Base-by-base conservation (phyloP, 495 filamentous ascomycete species). In the Ramalina peruviana region DNA sequence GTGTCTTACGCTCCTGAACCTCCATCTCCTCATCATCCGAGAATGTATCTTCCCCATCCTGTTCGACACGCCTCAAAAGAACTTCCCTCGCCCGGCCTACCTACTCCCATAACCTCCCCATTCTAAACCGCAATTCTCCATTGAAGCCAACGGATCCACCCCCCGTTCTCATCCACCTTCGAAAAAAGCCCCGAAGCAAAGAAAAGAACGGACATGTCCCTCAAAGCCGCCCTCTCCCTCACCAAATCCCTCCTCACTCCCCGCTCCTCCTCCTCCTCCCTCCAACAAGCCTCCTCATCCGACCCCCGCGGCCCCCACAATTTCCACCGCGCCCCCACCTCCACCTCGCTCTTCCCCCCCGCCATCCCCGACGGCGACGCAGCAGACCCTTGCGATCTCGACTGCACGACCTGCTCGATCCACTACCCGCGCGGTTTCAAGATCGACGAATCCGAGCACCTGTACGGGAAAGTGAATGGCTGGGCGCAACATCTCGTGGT, bases 401-500 rank as follows among this genome's bases (percentile, higher is more conserved):
- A 97, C 66, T 98, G 92, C 67, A 78, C 76, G n/a, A 81, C 71
- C 44, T 97, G 92, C 66, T 76, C 76, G 0, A 72, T 90, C 36
- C 72, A 76, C 44, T 87, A 87, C 60, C 90, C 90, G 6, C 77
- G 81, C 50, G 78, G 76, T 51, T 85, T 80, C 62, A 74, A 74
- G 5, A 78, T 94, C 45, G 86, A 97, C 49, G 76, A 84, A 58
- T 67, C 73, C 20, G 85, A 92, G 51, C 70, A 83, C 59, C 66
- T 98, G 26, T 97, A 92, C 61, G 92, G 92, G 3, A 71, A 84
- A 41, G 77, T 97, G 36, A 88, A 92, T 54, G 86, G 82, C 10
- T 98, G 87, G 83, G 78, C 78, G 46, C 90, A 86, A 16, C 92
- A 98, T 63, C 59, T 94, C 49, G 72, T 98, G 37, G 87, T 98